Evolutionary conservation across 805 yeast species (phyloP).

Genomic region (Gaillardinia entomophila): DNA sequence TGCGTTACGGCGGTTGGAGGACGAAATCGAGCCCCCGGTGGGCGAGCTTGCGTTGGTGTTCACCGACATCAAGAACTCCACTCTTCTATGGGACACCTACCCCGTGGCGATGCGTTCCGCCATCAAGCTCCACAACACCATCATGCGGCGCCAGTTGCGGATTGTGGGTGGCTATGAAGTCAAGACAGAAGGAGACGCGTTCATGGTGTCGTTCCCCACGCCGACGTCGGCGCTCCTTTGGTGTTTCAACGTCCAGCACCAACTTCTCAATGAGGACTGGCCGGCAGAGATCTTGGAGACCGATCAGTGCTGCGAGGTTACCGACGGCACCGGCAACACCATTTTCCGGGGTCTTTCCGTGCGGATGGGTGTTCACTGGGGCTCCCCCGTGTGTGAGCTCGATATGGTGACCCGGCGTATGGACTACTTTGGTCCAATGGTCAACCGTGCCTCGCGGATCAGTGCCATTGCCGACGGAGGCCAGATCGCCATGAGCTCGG

Average conservation of each 20-base stretch:
- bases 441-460: slow-evolving; percentile 88
- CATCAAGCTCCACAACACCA: slow-evolving; percentile 85
- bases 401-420: slow-evolving; percentile 94
- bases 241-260: slow-evolving; percentile 91
- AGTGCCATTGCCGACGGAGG: slow-evolving; percentile 97
- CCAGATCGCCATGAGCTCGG: slow-evolving; percentile 84
- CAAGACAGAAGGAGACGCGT: slow-evolving; percentile 98
- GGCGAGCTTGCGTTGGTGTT: slow-evolving; percentile 95
- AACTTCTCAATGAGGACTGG: slow-evolving; percentile 82
- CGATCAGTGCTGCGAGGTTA: slow-evolving; percentile 76
- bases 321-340: slow-evolving; percentile 53
- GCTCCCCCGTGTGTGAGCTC: slow-evolving; percentile 90
- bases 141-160: slow-evolving; percentile 90
- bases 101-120: slow-evolving; percentile 97
- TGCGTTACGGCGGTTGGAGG: slow-evolving; percentile 72
- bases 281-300: slow-evolving; percentile 85
- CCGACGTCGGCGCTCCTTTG: slow-evolving; percentile 86
- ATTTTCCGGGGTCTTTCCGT: slow-evolving; percentile 89
- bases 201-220: slow-evolving; percentile 94
- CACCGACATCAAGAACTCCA: slow-evolving; percentile 94
- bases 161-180: slow-evolving; percentile 97
- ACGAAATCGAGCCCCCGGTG: slow-evolving; percentile 90
- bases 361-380: slow-evolving; percentile 99
- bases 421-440: slow-evolving; percentile 99
- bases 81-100: slow-evolving; percentile 86